Conservation (phyloP, 192 early-diverging fungal genomes). For the Diversispora epigaea region DNA sequence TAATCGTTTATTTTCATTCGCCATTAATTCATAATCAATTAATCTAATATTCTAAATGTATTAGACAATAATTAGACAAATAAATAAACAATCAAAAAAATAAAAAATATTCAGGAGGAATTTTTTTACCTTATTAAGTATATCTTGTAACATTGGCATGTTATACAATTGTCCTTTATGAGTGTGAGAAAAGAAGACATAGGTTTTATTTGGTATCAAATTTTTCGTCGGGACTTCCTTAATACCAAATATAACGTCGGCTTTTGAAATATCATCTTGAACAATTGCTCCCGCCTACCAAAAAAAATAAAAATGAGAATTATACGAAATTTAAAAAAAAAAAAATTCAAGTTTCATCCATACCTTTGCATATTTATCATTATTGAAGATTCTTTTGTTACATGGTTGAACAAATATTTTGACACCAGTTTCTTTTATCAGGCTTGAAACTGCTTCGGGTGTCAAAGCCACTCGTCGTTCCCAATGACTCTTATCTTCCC, state of each 20-base stretch:
- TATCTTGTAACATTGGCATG: constrained; percentile 83
- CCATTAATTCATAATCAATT: constrained; percentile 96
- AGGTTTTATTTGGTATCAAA: constrained; percentile 86
- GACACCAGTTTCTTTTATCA: constrained; percentile 83
- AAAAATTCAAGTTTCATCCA: not conserved
- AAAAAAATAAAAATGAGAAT: not conserved
- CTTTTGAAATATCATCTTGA: constrained; percentile 81
- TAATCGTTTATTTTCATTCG: constrained; percentile 66
- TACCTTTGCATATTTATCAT: constrained; percentile 79
- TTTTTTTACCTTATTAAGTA: constrained; percentile 78
- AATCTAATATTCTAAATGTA: constrained; percentile 71
- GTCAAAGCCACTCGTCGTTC: constrained; percentile 90
- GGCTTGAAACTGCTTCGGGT: constrained; percentile 77
- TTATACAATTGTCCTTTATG: constrained; percentile 96
- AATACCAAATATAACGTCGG: constrained; percentile 93
- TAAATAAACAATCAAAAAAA: too few species aligned
- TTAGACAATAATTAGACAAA: not conserved
- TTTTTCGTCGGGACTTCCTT: constrained; percentile 90
- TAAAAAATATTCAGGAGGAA: not conserved
- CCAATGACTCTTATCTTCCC: constrained; percentile 98
- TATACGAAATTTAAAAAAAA: not conserved
- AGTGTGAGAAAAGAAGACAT: constrained; percentile 95
- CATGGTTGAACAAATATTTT: constrained; percentile 89
- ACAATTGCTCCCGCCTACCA: constrained; percentile 77
- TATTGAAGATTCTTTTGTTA: constrained; percentile 86